Percentiles rank a stretch among this genome's conserved stretches.
Evolutionary conservation across 257 asterid genomes (phyloP).

Genomic region (Gynochthodes officinalis): DNA sequence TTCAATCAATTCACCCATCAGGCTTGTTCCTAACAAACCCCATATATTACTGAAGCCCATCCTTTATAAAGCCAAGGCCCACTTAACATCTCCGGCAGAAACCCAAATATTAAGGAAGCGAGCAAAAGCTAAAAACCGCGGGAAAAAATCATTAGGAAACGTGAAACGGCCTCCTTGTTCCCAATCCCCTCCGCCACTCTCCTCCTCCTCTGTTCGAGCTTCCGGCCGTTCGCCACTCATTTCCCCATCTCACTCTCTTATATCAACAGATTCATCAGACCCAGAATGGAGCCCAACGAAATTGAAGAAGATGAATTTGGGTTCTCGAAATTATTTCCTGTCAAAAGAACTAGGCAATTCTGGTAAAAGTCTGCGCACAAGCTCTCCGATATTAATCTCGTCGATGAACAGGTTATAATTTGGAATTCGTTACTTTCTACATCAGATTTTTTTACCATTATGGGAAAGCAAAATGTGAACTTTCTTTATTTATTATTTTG

Average conservation of each 20-base stretch:
- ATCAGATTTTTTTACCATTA: background rate
- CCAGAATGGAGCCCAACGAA: slow-evolving; percentile 47
- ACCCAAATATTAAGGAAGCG: too few relatives aligned
- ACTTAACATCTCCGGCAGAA: too few relatives aligned
- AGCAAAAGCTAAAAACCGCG: slow-evolving; percentile 18
- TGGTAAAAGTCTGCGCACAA: slow-evolving; percentile 63
- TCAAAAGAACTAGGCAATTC: slow-evolving; percentile 75
- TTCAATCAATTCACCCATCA: too few relatives aligned
- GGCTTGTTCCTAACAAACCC: too few relatives aligned
- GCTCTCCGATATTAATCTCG: slow-evolving; percentile 60
- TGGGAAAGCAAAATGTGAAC: background rate
- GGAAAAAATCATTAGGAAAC: slow-evolving; percentile 32
- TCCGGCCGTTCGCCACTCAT: background rate
- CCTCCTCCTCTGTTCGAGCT: background rate
- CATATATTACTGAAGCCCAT: too few relatives aligned
- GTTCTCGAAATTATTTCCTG: slow-evolving; percentile 87
- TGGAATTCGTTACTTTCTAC: background rate
- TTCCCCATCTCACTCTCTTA: background rate
- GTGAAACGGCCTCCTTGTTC: background rate
- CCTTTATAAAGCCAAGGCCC: too few relatives aligned
- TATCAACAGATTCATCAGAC: background rate
- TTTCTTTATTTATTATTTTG: background rate
- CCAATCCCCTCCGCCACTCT: background rate
- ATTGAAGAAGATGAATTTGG: slow-evolving; percentile 79
- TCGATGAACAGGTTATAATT: slow-evolving; percentile 68